A percentile compares a stretch with the other conserved stretches of the same genome.
These are phyloP conservation scores for Rubus parviflorus DNA, from an alignment of 306 rosid genomes.

Conservation along the genomic window DNA sequence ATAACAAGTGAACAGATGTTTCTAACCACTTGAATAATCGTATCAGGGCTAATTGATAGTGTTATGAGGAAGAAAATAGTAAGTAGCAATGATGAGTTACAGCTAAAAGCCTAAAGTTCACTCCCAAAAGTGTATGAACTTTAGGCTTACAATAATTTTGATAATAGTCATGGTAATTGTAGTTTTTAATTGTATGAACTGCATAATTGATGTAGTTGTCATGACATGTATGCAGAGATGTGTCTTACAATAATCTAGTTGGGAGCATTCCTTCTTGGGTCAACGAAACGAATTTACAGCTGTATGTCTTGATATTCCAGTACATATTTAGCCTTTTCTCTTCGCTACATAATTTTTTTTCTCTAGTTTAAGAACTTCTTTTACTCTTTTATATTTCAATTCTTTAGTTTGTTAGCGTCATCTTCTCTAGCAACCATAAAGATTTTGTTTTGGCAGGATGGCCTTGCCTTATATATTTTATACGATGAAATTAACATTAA, in stretches of 20 bases:
- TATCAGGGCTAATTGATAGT: neutral
- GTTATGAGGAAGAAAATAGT: neutral
- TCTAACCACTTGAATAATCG: neutral
- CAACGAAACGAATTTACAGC: conserved; percentile 39
- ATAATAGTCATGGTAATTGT: neutral
- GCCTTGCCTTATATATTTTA: neutral
- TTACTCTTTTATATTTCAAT: neutral
- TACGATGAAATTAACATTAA: conserved; percentile 22
- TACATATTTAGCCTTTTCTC: neutral
- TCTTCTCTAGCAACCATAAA: neutral
- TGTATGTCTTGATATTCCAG: conserved; percentile 41
- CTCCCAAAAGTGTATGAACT: neutral
- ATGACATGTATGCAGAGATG: conserved; percentile 61
- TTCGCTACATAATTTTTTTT: neutral
- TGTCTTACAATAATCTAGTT: conserved; percentile 69
- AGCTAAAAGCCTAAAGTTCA: neutral
- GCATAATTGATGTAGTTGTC: neutral
- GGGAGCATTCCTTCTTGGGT: conserved; percentile 87
- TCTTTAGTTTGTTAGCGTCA: neutral
- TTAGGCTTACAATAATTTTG: neutral
- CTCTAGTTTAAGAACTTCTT: neutral
- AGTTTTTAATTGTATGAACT: neutral
- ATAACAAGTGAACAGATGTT: neutral
- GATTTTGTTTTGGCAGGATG: neutral
- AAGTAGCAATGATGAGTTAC: neutral